Base-by-base conservation (phyloP, 352 stramenopile species). In the Elongisporangium senticosum region DNA sequence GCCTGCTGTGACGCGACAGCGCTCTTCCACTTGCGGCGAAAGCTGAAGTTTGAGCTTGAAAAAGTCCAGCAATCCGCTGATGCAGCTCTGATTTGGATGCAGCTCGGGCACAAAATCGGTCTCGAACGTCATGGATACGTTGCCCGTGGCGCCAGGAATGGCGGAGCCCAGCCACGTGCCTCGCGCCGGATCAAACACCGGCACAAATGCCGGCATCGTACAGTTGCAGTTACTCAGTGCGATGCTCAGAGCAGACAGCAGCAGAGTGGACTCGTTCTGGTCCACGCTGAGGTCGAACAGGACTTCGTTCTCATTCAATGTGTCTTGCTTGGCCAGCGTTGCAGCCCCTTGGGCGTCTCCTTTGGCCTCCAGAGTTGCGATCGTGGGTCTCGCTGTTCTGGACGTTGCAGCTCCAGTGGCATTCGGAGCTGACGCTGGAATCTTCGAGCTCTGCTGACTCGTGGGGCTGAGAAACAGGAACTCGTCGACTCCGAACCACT, bases 21-120 rank as follows among this genome's bases (percentile, higher is more conserved):
- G 73, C 48, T 88, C 79, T 70, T 92, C 82, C 8, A 87, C 51
- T 20, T 86, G 67, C 7, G 75, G 69, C 7, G 77, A 71, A 13
- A 93, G 59, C 54, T 89, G 79, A 40, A 94, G 61, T 53, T 94
- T 94, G n/a, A 77, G 57, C 55, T 87, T 85, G 62, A 94, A 94
- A 57, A 92, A 90, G 47, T 92, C 80, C 1, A 94, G 50, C 28
- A 94, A 53, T 0, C 85, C 83, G 22, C 78, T 91, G 55, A 94
- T 86, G 22, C 78, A 89, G 49, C 77, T 89, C 59, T 94, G 85
- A 48, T 87, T 86, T 20, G 74, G 69, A 48, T 81, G 87, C 14
- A 91, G 55, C 52, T 94, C 82, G 0, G 80, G 77, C 8, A 88
- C 77, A 6, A 69, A 79, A 50, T 90, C 79, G 0, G 85, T 94